Conservation (phyloP, 139 green algal species). For the Haematococcus lacustris region DNA sequence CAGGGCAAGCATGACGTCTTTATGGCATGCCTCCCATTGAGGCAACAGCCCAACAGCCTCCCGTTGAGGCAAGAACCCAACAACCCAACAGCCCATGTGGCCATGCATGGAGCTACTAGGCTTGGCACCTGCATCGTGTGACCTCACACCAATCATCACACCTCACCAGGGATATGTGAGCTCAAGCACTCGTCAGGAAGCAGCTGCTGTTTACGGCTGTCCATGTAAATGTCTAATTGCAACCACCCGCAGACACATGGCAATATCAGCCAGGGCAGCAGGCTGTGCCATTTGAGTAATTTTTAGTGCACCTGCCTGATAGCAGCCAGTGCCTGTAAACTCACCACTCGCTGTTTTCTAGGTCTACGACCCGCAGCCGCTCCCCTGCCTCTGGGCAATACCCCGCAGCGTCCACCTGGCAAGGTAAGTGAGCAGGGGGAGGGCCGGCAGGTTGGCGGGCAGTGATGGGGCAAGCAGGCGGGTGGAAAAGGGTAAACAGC, state of each 20-base stretch:
- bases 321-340: background rate
- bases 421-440: background rate
- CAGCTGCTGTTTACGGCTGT: background rate
- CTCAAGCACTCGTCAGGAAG: background rate
- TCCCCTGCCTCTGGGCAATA: constrained; percentile 18
- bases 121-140: no score
- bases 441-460: background rate
- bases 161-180: no score
- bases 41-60: no score
- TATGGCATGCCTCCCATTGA: no score
- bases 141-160: no score
- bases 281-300: background rate
- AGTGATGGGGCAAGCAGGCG: background rate
- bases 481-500: no score
- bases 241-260: background rate
- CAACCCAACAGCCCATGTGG: no score
- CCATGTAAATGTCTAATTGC: background rate
- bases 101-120: no score
- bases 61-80: no score
- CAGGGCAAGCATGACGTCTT: no score
- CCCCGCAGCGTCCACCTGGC: constrained; percentile 3
- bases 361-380: constrained; percentile 39
- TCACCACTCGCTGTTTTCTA: constrained; percentile 55
- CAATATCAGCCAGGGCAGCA: background rate
- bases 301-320: background rate